A percentile compares a stretch with the other conserved stretches of the same genome.
Evolutionary conservation across 2,329 filamentous ascomycete genomes (phyloP).

Genomic region (Geosmithia flava): DNA sequence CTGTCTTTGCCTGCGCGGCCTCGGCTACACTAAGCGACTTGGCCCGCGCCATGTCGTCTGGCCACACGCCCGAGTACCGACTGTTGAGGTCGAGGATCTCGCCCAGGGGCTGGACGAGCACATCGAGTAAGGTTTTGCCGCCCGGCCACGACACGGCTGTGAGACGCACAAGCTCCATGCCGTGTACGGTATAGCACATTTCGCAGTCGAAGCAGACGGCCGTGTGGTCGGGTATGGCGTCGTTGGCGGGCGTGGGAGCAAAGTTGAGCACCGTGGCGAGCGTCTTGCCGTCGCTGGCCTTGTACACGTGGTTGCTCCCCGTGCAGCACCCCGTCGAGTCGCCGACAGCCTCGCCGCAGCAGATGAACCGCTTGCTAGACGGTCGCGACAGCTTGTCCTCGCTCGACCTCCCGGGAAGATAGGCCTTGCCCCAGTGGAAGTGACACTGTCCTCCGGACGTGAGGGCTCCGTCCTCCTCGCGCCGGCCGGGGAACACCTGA

Average conservation of each 20-base stretch:
- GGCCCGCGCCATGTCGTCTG: slow-evolving; percentile 63
- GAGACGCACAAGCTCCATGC: slow-evolving; percentile 79
- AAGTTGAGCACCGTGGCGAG: slow-evolving; percentile 74
- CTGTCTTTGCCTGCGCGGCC: background rate
- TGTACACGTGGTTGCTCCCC: slow-evolving; percentile 72
- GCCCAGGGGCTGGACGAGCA: slow-evolving; percentile 74
- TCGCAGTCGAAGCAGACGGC: slow-evolving; percentile 90
- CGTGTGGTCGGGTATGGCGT: slow-evolving; percentile 31
- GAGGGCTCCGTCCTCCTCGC: slow-evolving; percentile 63
- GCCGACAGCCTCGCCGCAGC: slow-evolving; percentile 66
- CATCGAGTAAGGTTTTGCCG: slow-evolving; percentile 63
- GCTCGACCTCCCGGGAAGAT: slow-evolving; percentile 40
- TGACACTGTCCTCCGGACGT: slow-evolving; percentile 66
- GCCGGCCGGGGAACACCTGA: slow-evolving; percentile 79
- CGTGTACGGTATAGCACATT: slow-evolving; percentile 88
- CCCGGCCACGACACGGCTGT: slow-evolving; percentile 82
- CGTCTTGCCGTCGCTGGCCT: slow-evolving; percentile 61
- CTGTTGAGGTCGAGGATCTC: slow-evolving; percentile 86
- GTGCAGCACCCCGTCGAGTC: slow-evolving; percentile 64
- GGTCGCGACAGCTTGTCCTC: slow-evolving; percentile 40
- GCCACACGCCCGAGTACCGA: slow-evolving; percentile 75
- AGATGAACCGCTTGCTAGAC: slow-evolving; percentile 52
- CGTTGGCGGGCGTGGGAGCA: slow-evolving; percentile 59
- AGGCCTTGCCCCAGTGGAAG: slow-evolving; percentile 66
- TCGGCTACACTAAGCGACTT: slow-evolving; percentile 32